These are phyloP conservation scores for Phytophthora brassicae DNA, from an alignment of 352 stramenopile genomes.

Conservation along the genomic window DNA sequence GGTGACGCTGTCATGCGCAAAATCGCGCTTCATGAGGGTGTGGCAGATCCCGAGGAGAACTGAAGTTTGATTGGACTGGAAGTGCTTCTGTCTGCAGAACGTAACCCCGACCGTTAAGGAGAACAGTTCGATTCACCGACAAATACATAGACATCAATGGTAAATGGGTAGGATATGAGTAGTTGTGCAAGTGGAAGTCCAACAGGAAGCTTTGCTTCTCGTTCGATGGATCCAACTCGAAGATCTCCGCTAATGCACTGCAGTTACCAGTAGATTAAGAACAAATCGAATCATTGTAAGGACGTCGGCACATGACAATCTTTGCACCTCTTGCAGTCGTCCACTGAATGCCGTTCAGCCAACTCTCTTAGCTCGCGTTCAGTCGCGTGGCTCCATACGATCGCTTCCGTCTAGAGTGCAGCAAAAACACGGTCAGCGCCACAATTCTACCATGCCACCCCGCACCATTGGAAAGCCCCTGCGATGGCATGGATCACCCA, in stretches of 20 bases:
- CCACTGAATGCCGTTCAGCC: constrained; percentile 40
- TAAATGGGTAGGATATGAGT: constrained; percentile 56
- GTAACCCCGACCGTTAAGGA: constrained; percentile 36
- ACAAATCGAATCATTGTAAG: too few species aligned
- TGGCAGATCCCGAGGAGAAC: constrained; percentile 71
- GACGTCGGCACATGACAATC: neutral
- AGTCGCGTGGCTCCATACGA: constrained; percentile 60
- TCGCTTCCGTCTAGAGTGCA: constrained; percentile 45
- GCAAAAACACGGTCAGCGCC: constrained; percentile 6
- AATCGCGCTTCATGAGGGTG: constrained; percentile 63
- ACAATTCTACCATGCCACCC: neutral
- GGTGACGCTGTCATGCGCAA: constrained; percentile 43
- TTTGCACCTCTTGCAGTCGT: constrained; percentile 60
- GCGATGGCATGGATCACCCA: neutral
- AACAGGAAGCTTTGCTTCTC: constrained; percentile 50
- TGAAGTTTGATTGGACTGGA: constrained; percentile 58
- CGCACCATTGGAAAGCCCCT: too few species aligned
- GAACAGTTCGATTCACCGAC: neutral
- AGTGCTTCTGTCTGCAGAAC: constrained; percentile 69
- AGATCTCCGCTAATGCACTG: constrained; percentile 53
- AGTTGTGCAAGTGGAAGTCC: constrained; percentile 62
- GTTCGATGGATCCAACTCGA: constrained; percentile 43
- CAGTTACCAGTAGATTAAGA: too few species aligned
- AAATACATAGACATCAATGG: neutral
- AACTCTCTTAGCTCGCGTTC: constrained; percentile 44